Conservation (phyloP, 176 grass and related monocot genomes). For the Tillandsia fasciculata region DNA sequence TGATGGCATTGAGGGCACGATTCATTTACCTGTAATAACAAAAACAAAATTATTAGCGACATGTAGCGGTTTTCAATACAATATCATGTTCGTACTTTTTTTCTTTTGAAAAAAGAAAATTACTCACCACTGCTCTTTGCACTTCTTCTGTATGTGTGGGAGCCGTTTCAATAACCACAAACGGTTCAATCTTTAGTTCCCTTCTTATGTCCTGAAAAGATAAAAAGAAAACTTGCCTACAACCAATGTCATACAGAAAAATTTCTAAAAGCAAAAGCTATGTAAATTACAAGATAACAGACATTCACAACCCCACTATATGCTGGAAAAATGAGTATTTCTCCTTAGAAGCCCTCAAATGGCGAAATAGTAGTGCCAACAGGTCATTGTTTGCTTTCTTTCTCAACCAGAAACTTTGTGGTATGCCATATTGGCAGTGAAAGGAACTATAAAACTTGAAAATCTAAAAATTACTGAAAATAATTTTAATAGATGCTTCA, state of each 20-base stretch:
- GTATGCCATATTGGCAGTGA: too few relatives aligned
- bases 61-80: not conserved
- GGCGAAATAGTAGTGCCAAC: too few relatives aligned
- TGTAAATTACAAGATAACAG: too few relatives aligned
- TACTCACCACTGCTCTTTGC: slow-evolving; percentile 41
- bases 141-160: slow-evolving; percentile 21
- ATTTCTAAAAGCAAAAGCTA: too few relatives aligned
- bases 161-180: slow-evolving; percentile 36
- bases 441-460: too few relatives aligned
- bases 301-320: too few relatives aligned
- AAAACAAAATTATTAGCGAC: not conserved
- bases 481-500: too few relatives aligned
- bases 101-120: not conserved
- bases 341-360: too few relatives aligned
- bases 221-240: not conserved
- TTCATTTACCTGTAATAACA: slow-evolving; percentile 25
- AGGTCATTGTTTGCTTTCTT: too few relatives aligned
- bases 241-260: not conserved
- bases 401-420: too few relatives aligned
- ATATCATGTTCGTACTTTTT: not conserved
- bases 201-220: slow-evolving; percentile 63
- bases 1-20: slow-evolving; percentile 37
- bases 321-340: too few relatives aligned
- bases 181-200: slow-evolving; percentile 45
- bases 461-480: too few relatives aligned